Base-by-base conservation (phyloP, 2,329 filamentous ascomycete species). In the Botryotinia narcissicola region DNA sequence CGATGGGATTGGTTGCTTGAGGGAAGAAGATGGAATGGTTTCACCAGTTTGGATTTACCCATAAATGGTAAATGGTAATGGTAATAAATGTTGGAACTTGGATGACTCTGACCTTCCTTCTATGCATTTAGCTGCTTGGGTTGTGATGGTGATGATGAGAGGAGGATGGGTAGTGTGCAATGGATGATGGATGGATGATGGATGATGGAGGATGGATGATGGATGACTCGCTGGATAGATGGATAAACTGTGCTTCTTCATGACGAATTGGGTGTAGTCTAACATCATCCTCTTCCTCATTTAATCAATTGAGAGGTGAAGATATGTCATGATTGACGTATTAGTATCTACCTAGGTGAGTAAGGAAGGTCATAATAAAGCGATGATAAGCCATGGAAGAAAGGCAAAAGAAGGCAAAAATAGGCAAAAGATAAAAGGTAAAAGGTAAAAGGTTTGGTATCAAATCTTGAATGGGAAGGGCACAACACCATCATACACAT, bases 301-400 rank as follows among this genome's bases (percentile, higher is more conserved):
- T 29, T 25, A 29, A n/a, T 40, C 59, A 3, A 22, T 61, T 6
- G 8, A 62, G 22, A 62, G n/a, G 60, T 42, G 37, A 42, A 42
- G 60, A 63, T 10, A 62, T 62, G 60, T 29, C 60, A 42, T 63
- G 60, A 63, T 63, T 63, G 37, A 63, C 37, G 37, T 44, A 63
- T 40, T 4, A 29, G 44, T 8, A 46, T 46, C 44, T 46, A 20
- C 18, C 18, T 20, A 20, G 44, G 44, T 20, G 18, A 46, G 44
- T 46, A 8, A 18, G 25, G 20, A 25, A 42, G 37, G 9, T 44
- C 29, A 10, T 62, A 29, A n/a, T n/a, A 42, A 8, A 61, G 59
- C n/a, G 22, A 61, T 61, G 59, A n/a, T n/a, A n/a, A 37, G 25
- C 60, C 35, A 62, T n/a, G 60, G 37, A 42, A 51, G 25, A 14